Evolutionary conservation across 2,329 filamentous ascomycete species (phyloP).

Genomic region (Penicillium sp.): DNA sequence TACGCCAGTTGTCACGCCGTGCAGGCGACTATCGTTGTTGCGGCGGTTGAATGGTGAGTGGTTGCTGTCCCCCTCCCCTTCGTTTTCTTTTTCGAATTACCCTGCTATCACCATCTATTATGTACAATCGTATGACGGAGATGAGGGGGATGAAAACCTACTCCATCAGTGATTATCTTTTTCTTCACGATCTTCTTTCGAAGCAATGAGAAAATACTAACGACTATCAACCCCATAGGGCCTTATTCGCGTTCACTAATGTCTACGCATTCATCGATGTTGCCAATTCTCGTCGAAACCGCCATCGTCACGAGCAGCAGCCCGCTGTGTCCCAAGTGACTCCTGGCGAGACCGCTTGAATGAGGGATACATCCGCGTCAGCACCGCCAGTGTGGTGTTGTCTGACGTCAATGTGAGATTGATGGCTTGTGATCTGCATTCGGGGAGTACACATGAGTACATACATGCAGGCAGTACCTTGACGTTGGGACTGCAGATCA

Average conservation of each 20-base stretch:
- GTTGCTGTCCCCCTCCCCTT: too few species aligned
- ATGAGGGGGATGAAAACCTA: neutral
- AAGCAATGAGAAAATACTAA: neutral
- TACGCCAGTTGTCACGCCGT: conserved; percentile 18
- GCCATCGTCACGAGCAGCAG: conserved; percentile 9
- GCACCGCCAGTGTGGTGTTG: too few species aligned
- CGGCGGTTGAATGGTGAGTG: conserved; percentile 19
- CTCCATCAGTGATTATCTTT: too few species aligned
- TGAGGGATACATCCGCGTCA: too few species aligned
- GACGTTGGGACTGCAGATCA: too few species aligned
- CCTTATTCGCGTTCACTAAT: conserved; percentile 20
- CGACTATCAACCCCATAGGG: conserved; percentile 6
- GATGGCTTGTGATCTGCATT: too few species aligned
- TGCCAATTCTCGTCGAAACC: conserved; percentile 15
- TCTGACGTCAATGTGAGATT: too few species aligned
- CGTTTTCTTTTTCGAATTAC: too few species aligned
- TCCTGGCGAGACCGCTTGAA: conserved; percentile 3
- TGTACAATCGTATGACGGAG: neutral
- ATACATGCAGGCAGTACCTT: too few species aligned
- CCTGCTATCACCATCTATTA: neutral
- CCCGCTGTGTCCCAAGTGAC: conserved; percentile 6
- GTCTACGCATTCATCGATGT: conserved; percentile 18
- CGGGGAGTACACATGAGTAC: too few species aligned
- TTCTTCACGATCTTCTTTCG: too few species aligned
- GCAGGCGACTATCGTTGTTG: conserved; percentile 17